These are phyloP conservation scores for Pseudocercospora cruenta DNA, from an alignment of 2,329 filamentous ascomycete genomes.

Conservation along the genomic window DNA sequence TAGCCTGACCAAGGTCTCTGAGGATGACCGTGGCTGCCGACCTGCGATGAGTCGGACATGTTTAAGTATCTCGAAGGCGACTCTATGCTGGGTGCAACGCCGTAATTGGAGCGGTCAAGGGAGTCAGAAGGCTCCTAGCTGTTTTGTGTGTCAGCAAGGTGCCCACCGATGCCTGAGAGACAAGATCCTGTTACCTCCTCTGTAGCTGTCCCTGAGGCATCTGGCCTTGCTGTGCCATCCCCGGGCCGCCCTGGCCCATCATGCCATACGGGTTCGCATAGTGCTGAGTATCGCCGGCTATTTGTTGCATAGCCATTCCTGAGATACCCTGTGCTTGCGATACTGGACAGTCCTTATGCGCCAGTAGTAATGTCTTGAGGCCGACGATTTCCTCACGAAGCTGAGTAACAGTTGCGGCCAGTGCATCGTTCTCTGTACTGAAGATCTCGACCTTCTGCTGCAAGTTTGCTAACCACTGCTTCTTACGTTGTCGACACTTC, in stretches of 20 bases:
- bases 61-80: conserved; percentile 20
- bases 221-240: conserved; percentile 35
- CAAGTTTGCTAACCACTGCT: conserved; percentile 95
- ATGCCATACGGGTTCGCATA: conserved; percentile 55
- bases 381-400: conserved; percentile 92
- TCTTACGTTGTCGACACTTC: conserved; percentile 97
- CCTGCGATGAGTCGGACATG: conserved; percentile 13
- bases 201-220: conserved; percentile 41
- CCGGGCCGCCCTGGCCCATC: conserved; percentile 40
- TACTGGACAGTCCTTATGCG: conserved; percentile 95
- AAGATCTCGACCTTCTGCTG: conserved; percentile 95
- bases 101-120: conserved; percentile 11
- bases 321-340: conserved; percentile 80
- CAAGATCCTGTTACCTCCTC: conserved; percentile 36
- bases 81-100: conserved; percentile 13
- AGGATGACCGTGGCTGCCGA: background rate
- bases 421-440: conserved; percentile 84
- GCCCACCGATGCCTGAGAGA: background rate
- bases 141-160: conserved; percentile 8
- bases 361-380: conserved; percentile 86
- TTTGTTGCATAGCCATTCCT: conserved; percentile 54
- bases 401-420: conserved; percentile 80
- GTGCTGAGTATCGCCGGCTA: conserved; percentile 50
- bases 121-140: conserved; percentile 25
- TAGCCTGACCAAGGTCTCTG: background rate